Conservation (phyloP, 768 basidiomycete species). For the Amyloporia xantha region DNA sequence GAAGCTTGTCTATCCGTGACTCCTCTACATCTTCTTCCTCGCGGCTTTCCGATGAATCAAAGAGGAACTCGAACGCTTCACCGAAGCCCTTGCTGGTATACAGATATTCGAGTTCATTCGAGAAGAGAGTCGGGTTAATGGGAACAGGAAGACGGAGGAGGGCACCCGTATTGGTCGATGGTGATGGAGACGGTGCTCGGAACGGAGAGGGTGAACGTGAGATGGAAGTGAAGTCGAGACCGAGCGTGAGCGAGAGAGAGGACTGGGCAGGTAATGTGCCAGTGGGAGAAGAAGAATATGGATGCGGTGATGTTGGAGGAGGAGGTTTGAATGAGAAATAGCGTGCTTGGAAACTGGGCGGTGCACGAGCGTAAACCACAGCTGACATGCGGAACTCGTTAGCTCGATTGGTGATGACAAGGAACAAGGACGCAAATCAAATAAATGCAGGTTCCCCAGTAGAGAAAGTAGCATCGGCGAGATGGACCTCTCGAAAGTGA, state of each 20-base stretch:
- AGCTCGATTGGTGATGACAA: too few relatives aligned
- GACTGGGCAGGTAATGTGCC: constrained; percentile 52
- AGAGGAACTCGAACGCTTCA: constrained; percentile 82
- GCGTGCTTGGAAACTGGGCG: constrained; percentile 82
- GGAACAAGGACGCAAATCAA: too few relatives aligned
- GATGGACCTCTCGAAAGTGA: too few relatives aligned
- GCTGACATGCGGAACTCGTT: constrained; percentile 45
- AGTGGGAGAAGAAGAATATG: constrained; percentile 42
- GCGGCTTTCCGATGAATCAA: constrained; percentile 47
- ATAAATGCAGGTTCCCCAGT: too few relatives aligned
- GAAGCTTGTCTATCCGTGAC: constrained; percentile 72
- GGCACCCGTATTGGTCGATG: constrained; percentile 32
- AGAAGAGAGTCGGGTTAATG: constrained; percentile 76
- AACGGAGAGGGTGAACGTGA: constrained; percentile 41
- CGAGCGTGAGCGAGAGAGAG: constrained; percentile 49
- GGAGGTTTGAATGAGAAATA: constrained; percentile 78
- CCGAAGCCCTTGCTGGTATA: constrained; percentile 91
- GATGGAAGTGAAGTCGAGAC: constrained; percentile 33
- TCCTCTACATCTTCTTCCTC: constrained; percentile 41
- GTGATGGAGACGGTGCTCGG: constrained; percentile 40
- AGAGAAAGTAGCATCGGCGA: too few relatives aligned
- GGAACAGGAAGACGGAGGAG: constrained; percentile 58
- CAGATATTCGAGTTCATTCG: constrained; percentile 87
- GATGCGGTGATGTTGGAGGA: constrained; percentile 42
- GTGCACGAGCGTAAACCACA: constrained; percentile 90